phyloP scores from a whole-genome alignment of 495 filamentous ascomycete genomes.

The Oleoguttula mirabilis region DNA sequence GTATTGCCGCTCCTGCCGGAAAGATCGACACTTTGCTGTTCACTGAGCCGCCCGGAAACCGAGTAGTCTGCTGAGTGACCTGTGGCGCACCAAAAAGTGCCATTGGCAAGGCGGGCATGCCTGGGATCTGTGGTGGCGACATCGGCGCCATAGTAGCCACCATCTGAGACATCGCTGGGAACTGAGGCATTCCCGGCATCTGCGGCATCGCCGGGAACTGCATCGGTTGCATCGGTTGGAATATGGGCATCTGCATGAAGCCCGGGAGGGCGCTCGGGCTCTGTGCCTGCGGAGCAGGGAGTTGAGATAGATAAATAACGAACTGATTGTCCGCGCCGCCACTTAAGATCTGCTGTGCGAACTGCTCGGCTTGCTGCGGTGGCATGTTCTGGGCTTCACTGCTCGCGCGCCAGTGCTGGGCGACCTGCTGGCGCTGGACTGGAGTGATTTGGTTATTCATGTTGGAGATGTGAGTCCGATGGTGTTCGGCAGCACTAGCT shows the following conservation, averaged over 20 bases:
- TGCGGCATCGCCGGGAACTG: background rate
- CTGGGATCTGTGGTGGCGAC: background rate
- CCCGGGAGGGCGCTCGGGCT: background rate
- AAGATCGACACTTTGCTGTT: background rate
- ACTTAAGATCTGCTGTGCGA: background rate
- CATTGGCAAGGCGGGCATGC: background rate
- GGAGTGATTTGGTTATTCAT: background rate
- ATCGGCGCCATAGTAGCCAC: background rate
- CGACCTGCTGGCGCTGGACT: background rate
- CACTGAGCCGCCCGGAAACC: conserved; percentile 3
- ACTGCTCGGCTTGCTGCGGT: background rate
- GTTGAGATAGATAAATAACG: background rate
- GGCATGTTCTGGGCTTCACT: background rate
- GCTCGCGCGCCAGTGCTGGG: background rate
- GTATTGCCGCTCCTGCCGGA: background rate
- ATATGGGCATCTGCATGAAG: background rate
- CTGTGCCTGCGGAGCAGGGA: background rate
- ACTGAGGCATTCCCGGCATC: background rate
- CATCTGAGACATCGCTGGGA: background rate
- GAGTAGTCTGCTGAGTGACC: background rate
- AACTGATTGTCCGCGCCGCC: background rate
- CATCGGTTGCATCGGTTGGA: background rate
- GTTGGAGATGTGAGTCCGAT: background rate
- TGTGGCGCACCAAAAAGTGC: background rate
- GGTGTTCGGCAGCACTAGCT: no score